Evolutionary conservation across 2,329 filamentous ascomycete species (phyloP).

Genomic region (Bimuria novae-zelandiae): DNA sequence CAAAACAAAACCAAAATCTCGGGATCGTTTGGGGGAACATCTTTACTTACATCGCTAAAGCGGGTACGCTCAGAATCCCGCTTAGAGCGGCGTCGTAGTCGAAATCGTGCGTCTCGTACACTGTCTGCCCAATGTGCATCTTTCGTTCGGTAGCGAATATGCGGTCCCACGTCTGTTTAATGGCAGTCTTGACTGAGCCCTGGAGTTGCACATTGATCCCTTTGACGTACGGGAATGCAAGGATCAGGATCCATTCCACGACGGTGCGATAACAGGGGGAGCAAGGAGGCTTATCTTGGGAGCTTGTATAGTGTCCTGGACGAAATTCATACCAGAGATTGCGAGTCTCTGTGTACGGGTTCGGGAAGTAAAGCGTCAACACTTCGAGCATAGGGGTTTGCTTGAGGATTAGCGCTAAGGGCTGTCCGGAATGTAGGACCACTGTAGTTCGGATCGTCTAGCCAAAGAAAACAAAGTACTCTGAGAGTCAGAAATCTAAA

Average conservation of each 20-base stretch:
- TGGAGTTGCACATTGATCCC: slow-evolving; percentile 9
- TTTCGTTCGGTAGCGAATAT: not conserved
- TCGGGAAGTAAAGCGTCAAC: not conserved
- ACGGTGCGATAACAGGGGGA: slow-evolving; percentile 5
- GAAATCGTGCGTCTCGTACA: not conserved
- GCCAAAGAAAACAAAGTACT: slow-evolving; percentile 3
- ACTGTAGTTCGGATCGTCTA: not conserved
- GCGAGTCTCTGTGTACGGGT: not conserved
- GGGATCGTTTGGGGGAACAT: not conserved
- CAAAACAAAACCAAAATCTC: too few species aligned
- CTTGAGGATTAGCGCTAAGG: not conserved
- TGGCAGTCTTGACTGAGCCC: slow-evolving; percentile 13
- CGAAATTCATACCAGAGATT: not conserved
- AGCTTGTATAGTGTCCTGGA: too few species aligned
- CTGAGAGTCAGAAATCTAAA: not conserved
- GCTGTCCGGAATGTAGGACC: not conserved
- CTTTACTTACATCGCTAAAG: not conserved
- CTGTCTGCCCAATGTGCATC: not conserved
- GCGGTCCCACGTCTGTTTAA: slow-evolving; percentile 1
- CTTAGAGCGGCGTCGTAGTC: not conserved
- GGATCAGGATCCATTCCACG: slow-evolving; percentile 10
- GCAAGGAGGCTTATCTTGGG: too few species aligned
- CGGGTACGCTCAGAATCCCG: not conserved
- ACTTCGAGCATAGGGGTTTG: not conserved
- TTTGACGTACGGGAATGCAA: slow-evolving; percentile 14